Evolutionary conservation across 1,284 basidiomycete species (phyloP).

Genomic region (Cerioporus squamosus): DNA sequence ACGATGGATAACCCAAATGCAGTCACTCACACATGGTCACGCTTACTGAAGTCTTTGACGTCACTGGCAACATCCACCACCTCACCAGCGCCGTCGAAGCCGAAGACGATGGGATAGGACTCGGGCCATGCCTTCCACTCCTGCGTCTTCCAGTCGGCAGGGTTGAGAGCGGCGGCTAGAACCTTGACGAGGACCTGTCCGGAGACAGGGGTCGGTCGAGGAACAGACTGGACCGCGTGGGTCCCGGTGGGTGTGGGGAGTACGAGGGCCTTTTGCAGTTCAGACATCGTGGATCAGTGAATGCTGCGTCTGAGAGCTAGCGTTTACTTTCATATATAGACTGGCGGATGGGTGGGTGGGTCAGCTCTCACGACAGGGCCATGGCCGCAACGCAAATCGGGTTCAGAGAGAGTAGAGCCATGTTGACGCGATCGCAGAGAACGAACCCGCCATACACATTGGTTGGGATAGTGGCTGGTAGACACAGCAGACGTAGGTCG

Average conservation of each 20-base stretch:
- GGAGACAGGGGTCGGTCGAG: slow-evolving; percentile 33
- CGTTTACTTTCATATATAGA: no score
- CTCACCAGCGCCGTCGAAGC: background rate
- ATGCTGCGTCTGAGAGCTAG: background rate
- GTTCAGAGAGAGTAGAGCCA: no score
- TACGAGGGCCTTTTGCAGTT: slow-evolving; percentile 15
- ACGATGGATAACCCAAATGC: no score
- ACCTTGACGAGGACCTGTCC: slow-evolving; percentile 31
- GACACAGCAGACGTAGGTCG: no score
- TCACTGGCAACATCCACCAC: background rate
- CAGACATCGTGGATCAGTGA: background rate
- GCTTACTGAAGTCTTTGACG: background rate
- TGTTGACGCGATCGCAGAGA: no score
- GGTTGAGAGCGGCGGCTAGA: background rate
- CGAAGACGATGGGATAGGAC: background rate
- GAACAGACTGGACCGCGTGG: slow-evolving; percentile 6
- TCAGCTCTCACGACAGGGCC: no score
- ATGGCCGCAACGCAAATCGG: no score
- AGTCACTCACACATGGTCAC: background rate
- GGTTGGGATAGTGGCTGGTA: no score
- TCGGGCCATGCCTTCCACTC: background rate
- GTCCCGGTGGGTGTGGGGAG: slow-evolving; percentile 1
- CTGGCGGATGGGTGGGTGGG: no score
- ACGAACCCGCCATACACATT: no score
- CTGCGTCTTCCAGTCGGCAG: background rate